Conservation (phyloP, 148 eudicot species). For the Vaccinium vitisidaea region DNA sequence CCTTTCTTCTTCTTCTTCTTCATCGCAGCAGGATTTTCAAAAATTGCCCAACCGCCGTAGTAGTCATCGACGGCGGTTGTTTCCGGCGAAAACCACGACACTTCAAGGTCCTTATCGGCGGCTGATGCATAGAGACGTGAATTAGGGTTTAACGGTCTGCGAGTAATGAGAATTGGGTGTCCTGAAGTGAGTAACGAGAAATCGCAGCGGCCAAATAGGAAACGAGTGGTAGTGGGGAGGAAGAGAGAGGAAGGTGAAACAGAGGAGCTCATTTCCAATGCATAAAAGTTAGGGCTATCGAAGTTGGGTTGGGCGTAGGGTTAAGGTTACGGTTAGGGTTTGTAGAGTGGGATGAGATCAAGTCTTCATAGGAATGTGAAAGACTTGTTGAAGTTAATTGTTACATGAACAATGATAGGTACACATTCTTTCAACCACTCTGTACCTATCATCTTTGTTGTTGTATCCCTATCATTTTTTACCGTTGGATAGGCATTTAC, state of each 20-base stretch:
- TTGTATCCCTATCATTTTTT: too few relatives aligned
- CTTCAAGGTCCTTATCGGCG: conserved; percentile 21
- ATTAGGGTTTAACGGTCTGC: conserved; percentile 21
- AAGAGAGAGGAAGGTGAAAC: conserved; percentile 18
- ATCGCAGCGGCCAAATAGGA: not conserved
- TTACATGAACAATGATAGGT: too few relatives aligned
- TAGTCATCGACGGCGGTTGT: conserved; percentile 33
- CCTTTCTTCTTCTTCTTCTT: conserved; percentile 35
- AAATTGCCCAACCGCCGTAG: conserved; percentile 69
- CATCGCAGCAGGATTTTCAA: conserved; percentile 24
- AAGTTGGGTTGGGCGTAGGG: too few relatives aligned
- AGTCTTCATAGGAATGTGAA: too few relatives aligned
- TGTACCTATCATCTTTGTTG: too few relatives aligned
- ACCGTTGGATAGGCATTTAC: too few relatives aligned
- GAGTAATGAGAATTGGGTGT: conserved; percentile 15
- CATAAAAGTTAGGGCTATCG: not conserved
- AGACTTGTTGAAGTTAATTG: too few relatives aligned
- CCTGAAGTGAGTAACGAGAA: not conserved
- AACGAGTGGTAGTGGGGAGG: conserved; percentile 14
- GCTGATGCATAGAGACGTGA: conserved; percentile 33
- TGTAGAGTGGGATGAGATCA: not conserved
- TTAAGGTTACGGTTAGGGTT: not conserved
- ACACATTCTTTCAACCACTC: too few relatives aligned
- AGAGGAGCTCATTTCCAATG: conserved; percentile 15
- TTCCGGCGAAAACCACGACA: conserved; percentile 50